These are phyloP conservation scores for Pseudogymnoascus sp. DNA, from an alignment of 2,329 filamentous ascomycete species.

Conservation along the genomic window DNA sequence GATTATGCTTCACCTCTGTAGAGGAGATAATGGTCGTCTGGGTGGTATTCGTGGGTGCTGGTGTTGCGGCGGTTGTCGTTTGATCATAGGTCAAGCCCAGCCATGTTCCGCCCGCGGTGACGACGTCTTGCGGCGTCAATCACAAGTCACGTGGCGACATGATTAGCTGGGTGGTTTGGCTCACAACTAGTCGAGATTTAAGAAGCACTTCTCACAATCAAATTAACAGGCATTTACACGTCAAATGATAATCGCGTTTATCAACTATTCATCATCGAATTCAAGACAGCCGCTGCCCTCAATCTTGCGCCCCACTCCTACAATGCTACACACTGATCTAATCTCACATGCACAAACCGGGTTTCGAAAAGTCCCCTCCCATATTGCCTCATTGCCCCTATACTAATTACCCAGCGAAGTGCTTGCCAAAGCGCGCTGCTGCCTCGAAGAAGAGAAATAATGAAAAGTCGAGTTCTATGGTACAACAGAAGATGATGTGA, in stretches of 20 bases:
- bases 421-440: constrained; percentile 4
- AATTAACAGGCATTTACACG: not conserved
- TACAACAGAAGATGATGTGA: constrained; percentile 7
- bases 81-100: not conserved
- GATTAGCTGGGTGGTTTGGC: not conserved
- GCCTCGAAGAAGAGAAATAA: constrained; percentile 6
- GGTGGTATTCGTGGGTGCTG: not conserved
- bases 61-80: not conserved
- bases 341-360: constrained; percentile 3
- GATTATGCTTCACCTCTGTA: not conserved
- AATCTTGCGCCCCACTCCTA: constrained; percentile 5
- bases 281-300: constrained; percentile 3
- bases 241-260: constrained; percentile 5
- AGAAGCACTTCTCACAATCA: constrained; percentile 1
- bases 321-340: constrained; percentile 7
- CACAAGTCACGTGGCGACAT: not conserved
- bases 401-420: constrained; percentile 4
- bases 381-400: constrained; percentile 2
- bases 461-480: constrained; percentile 5
- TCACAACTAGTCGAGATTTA: not conserved
- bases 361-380: not conserved
- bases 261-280: constrained; percentile 4
- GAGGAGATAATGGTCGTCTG: not conserved
- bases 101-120: constrained; percentile 4
- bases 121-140: not conserved